These are phyloP conservation scores for Cenchrus americanus DNA, from an alignment of 176 grass and related monocot genomes.

Conservation along the genomic window DNA sequence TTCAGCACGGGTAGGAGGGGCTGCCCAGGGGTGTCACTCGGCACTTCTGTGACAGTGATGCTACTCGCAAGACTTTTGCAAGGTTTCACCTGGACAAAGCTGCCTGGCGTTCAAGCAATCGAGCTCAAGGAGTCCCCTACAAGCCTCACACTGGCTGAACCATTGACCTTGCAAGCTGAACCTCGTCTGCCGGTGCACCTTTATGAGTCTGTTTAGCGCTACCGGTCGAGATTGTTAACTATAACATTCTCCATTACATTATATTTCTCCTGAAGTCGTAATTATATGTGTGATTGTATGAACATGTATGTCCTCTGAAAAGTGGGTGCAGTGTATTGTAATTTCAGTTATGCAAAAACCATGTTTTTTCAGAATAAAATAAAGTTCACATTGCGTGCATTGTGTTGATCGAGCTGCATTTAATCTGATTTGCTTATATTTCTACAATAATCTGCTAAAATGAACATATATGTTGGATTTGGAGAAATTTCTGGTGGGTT, in stretches of 20 bases:
- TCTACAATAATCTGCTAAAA: too few relatives aligned
- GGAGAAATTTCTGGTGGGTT: too few relatives aligned
- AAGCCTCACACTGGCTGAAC: slow-evolving; percentile 21
- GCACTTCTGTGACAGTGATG: slow-evolving; percentile 38
- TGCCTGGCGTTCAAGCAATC: neutral
- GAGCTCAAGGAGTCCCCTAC: neutral
- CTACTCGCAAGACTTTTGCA: slow-evolving; percentile 52
- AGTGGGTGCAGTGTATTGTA: neutral
- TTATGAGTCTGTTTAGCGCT: neutral
- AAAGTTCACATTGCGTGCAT: too few relatives aligned
- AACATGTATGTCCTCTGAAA: neutral
- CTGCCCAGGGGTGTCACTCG: slow-evolving; percentile 31
- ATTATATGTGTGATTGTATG: neutral
- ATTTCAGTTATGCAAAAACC: too few relatives aligned
- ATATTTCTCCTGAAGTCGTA: neutral
- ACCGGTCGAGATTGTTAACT: neutral
- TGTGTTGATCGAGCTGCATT: too few relatives aligned
- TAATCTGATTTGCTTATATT: too few relatives aligned
- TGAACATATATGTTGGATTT: too few relatives aligned
- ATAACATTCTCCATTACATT: neutral
- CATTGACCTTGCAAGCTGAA: neutral
- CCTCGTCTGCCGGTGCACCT: slow-evolving; percentile 2
- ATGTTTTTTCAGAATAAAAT: too few relatives aligned
- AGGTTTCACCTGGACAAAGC: slow-evolving; percentile 42
- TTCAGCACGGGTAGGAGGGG: slow-evolving; percentile 42